Conservation (phyloP, 2,329 filamentous ascomycete genomes). For the Sclerotinia nivalis region DNA sequence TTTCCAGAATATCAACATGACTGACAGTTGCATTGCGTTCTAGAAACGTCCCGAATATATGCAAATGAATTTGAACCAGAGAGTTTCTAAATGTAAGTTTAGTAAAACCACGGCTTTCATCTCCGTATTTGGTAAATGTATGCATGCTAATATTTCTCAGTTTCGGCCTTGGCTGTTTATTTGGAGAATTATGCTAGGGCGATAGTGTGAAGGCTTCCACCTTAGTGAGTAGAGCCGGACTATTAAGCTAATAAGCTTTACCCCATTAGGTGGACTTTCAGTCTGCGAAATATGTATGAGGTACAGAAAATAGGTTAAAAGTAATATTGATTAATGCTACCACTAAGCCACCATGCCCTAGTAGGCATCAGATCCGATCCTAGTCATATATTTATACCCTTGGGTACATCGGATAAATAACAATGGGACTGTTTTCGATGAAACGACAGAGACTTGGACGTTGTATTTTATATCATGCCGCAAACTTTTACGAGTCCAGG, state of each 20-base stretch:
- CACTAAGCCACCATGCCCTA: too few relatives aligned
- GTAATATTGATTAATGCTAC: too few relatives aligned
- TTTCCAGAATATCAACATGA: too few relatives aligned
- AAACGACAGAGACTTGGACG: not conserved
- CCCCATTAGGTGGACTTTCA: not conserved
- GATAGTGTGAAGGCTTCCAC: not conserved
- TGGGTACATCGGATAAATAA: rapidly evolving
- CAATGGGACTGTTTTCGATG: not conserved
- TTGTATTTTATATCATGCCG: not conserved
- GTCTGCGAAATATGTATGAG: too few relatives aligned
- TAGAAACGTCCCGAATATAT: too few relatives aligned
- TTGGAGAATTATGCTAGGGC: not conserved
- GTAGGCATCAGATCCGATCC: too few relatives aligned
- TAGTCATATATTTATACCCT: too few relatives aligned
- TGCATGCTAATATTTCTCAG: not conserved
- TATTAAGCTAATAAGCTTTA: not conserved
- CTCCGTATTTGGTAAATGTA: not conserved
- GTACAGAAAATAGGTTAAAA: too few relatives aligned
- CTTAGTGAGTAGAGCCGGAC: not conserved
- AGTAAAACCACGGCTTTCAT: not conserved
- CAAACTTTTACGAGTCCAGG: not conserved
- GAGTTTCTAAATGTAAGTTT: not conserved
- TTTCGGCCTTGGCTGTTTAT: not conserved
- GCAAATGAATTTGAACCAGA: too few relatives aligned
- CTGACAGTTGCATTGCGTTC: too few relatives aligned